Conservation (phyloP, 257 asterid species). For the Prunella vulgaris region DNA sequence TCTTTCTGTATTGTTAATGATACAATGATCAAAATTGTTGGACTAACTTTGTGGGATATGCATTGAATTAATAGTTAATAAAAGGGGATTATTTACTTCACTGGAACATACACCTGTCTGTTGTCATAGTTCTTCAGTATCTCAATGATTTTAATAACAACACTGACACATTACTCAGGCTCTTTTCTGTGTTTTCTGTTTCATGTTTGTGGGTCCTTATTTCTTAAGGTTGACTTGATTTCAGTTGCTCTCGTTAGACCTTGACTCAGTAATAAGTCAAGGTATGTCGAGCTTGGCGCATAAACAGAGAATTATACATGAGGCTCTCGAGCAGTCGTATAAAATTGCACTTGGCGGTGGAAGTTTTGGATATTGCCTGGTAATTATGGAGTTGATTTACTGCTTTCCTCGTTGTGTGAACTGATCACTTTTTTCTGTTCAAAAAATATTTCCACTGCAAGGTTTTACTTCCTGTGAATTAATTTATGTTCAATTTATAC, state of each 20-base stretch:
- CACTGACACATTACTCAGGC: slow-evolving; percentile 1
- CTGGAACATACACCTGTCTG: neutral
- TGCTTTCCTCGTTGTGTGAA: too few species aligned
- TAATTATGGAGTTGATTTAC: too few species aligned
- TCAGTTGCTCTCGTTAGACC: slow-evolving; percentile 71
- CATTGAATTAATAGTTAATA: too few species aligned
- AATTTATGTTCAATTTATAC: neutral
- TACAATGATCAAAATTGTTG: too few species aligned
- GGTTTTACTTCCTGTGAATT: slow-evolving; percentile 8
- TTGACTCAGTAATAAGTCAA: slow-evolving; percentile 52
- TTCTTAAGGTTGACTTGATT: slow-evolving; percentile 22
- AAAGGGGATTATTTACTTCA: too few species aligned
- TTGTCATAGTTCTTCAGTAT: slow-evolving; percentile 5
- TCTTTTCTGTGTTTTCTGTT: slow-evolving; percentile 12
- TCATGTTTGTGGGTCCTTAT: neutral
- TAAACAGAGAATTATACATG: slow-evolving; percentile 59
- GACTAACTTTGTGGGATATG: too few species aligned
- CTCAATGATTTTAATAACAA: neutral
- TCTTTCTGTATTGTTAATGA: too few species aligned
- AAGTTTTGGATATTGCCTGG: slow-evolving; percentile 74
- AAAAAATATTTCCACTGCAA: too few species aligned
- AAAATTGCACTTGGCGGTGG: slow-evolving; percentile 76
- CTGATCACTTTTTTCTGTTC: too few species aligned
- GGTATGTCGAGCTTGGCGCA: slow-evolving; percentile 60
- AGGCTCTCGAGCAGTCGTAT: slow-evolving; percentile 58